Conservation (phyloP, 2,329 filamentous ascomycete species). For the Thielaviopsis cerberus region DNA sequence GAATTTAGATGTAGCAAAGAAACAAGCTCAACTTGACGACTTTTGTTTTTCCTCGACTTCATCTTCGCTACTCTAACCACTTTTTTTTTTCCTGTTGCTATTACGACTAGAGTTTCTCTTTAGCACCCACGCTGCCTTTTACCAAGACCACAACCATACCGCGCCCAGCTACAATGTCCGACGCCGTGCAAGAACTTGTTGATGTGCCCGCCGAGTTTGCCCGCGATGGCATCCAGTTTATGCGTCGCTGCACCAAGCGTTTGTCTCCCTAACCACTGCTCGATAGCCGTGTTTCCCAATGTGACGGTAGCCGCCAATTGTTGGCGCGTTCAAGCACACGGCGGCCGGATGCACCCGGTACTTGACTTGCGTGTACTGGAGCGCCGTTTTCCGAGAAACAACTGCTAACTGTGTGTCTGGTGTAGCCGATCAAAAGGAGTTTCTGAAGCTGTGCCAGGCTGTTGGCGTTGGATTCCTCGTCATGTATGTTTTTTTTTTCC, state of each 20-base stretch:
- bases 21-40: no score
- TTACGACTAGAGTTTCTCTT: no score
- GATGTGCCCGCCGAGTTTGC: conserved; percentile 50
- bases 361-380: neutral
- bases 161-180: conserved; percentile 43
- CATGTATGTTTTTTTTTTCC: conserved; percentile 26
- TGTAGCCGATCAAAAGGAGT: conserved; percentile 24
- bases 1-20: no score
- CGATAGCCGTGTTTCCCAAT: neutral
- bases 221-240: conserved; percentile 42
- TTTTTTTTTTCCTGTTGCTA: no score
- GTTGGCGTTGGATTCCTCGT: conserved; percentile 52
- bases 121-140: no score
- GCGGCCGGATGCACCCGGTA: neutral
- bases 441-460: conserved; percentile 32
- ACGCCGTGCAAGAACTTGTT: conserved; percentile 51
- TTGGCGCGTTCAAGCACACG: neutral
- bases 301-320: neutral
- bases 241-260: conserved; percentile 45
- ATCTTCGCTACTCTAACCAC: no score
- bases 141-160: no score
- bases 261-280: conserved; percentile 16
- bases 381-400: neutral
- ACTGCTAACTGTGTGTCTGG: neutral
- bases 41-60: no score